Evolutionary conservation across 192 early-diverging fungal genomes (phyloP).

Genomic region (Chytriomyces hyalinus): DNA sequence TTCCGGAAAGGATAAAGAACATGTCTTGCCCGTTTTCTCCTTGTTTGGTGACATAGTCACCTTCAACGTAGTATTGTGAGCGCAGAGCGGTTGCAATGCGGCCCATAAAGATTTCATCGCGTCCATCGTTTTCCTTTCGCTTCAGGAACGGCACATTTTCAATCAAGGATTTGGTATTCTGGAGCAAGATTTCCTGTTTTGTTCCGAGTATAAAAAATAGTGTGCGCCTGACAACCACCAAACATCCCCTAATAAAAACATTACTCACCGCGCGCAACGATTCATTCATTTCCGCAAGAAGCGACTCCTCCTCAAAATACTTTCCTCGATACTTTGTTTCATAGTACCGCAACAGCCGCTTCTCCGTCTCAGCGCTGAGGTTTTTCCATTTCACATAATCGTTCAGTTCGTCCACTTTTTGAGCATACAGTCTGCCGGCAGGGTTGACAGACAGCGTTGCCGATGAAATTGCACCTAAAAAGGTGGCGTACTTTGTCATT

Average conservation of each 20-base stretch:
- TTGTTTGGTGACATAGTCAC: conserved; percentile 36
- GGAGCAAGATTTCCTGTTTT: conserved; percentile 41
- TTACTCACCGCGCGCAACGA: conserved; percentile 32
- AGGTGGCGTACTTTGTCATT: conserved; percentile 18
- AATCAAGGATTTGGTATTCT: conserved; percentile 33
- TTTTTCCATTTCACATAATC: conserved; percentile 44
- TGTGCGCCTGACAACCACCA: neutral
- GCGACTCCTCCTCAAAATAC: conserved; percentile 35
- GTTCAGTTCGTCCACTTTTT: conserved; percentile 42
- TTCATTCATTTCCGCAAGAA: conserved; percentile 38
- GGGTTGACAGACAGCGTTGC: conserved; percentile 24
- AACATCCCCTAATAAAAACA: neutral
- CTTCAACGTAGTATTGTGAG: conserved; percentile 30
- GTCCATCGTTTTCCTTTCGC: conserved; percentile 31
- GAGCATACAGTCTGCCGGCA: conserved; percentile 12
- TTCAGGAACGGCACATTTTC: conserved; percentile 40
- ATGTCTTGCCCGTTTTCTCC: conserved; percentile 35
- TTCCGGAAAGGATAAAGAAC: conserved; percentile 44
- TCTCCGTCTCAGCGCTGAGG: conserved; percentile 13
- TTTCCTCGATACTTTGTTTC: conserved; percentile 42
- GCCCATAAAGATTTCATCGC: conserved; percentile 37
- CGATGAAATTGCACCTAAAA: conserved; percentile 33
- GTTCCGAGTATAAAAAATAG: neutral
- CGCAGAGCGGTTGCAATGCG: conserved; percentile 11
- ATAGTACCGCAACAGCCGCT: conserved; percentile 36